These are phyloP conservation scores for Argentina anserina DNA, from an alignment of 306 rosid genomes.

Conservation along the genomic window DNA sequence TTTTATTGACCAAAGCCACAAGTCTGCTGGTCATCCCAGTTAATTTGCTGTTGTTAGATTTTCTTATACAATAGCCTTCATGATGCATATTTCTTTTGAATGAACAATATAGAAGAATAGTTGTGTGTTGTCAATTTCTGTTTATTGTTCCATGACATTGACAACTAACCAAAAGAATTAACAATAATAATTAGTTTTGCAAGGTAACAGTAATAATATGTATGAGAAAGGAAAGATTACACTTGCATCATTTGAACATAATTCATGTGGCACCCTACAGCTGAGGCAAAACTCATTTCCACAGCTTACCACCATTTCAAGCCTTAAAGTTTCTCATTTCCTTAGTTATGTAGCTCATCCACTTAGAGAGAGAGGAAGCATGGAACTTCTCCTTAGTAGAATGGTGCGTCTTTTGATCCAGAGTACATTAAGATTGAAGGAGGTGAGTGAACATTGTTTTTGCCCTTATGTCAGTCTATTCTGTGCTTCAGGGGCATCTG, in stretches of 20 bases:
- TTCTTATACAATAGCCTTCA: conserved; percentile 13
- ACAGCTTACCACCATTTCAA: neutral
- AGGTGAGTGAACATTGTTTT: conserved; percentile 18
- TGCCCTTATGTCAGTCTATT: neutral
- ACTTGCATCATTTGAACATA: neutral
- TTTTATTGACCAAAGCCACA: conserved; percentile 14
- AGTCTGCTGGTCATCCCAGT: conserved; percentile 8
- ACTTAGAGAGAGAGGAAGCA: neutral
- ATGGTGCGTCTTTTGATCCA: neutral
- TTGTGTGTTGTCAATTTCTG: neutral
- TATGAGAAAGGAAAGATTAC: neutral
- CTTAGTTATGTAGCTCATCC: conserved; percentile 1
- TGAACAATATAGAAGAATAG: neutral
- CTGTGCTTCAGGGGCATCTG: neutral
- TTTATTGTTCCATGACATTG: neutral
- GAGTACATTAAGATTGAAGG: neutral
- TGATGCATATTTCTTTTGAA: neutral
- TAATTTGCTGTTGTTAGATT: conserved; percentile 16
- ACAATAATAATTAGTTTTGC: neutral
- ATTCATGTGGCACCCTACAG: neutral
- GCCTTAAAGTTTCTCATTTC: neutral
- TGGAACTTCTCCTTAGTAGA: neutral
- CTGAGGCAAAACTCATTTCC: neutral
- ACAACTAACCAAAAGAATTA: neutral
- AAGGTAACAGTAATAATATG: neutral